Evolutionary conservation across 306 rosid species (phyloP).

Genomic region (Senna siamea): DNA sequence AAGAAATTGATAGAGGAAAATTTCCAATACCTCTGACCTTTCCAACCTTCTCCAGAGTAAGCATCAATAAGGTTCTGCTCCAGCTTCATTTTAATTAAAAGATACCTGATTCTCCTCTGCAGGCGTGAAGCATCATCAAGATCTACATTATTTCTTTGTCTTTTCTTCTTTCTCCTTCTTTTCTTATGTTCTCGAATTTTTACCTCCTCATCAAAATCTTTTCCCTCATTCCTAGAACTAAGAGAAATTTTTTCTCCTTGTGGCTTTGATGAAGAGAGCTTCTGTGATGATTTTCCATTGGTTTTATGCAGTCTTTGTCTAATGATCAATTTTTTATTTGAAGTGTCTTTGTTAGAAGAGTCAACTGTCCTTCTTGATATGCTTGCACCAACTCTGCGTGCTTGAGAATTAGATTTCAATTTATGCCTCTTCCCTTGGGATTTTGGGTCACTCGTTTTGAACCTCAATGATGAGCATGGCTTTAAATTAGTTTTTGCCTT

Average conservation of each 20-base stretch:
- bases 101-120: conserved; percentile 82
- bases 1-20: conserved; percentile 3
- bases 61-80: conserved; percentile 98
- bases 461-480: conserved; percentile 41
- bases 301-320: conserved; percentile 32
- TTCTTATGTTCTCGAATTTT: conserved; percentile 42
- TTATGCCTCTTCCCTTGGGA: conserved; percentile 50
- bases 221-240: conserved; percentile 40
- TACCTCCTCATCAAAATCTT: conserved; percentile 44
- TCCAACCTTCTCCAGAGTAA: conserved; percentile 95
- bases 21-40: conserved; percentile 79
- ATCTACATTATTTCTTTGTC: conserved; percentile 50
- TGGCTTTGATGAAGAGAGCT: conserved; percentile 45
- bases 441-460: conserved; percentile 46
- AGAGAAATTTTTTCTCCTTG: conserved; percentile 43
- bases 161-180: conserved; percentile 61
- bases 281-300: conserved; percentile 49
- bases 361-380: conserved; percentile 44
- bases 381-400: conserved; percentile 42
- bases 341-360: conserved; percentile 47
- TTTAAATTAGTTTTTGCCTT: conserved; percentile 45
- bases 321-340: conserved; percentile 42
- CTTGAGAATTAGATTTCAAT: conserved; percentile 48
- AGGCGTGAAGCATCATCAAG: conserved; percentile 79
- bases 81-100: conserved; percentile 74